Conservation (phyloP, 768 basidiomycete species). For the Cyclocybe cylindracea region DNA sequence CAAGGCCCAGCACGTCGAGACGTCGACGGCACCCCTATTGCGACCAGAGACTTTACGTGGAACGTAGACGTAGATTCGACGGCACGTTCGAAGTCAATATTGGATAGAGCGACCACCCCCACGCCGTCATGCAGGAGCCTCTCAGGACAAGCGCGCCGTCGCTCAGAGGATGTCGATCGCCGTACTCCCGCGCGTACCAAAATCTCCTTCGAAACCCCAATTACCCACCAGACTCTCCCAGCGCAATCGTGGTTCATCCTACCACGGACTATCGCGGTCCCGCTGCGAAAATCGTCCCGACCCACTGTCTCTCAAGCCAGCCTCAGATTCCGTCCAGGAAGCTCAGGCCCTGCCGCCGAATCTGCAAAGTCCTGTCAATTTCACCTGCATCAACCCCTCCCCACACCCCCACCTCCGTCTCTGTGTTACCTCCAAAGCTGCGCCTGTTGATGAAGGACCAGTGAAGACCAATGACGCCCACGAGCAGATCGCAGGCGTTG, state of each 20-base stretch:
- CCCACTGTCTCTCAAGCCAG: conserved; percentile 3
- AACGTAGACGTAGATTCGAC: conserved; percentile 17
- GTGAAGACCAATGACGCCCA: too few relatives aligned
- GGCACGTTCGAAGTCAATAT: conserved; percentile 21
- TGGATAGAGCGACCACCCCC: conserved; percentile 20
- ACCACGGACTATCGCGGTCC: conserved; percentile 9
- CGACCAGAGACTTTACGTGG: conserved; percentile 4
- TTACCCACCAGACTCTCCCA: conserved; percentile 37
- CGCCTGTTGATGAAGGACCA: too few relatives aligned
- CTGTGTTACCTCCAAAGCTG: too few relatives aligned
- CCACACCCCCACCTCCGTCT: too few relatives aligned
- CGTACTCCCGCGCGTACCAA: conserved; percentile 18
- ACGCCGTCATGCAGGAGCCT: conserved; percentile 14
- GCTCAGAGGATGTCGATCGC: conserved; percentile 20
- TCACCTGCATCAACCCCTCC: too few relatives aligned
- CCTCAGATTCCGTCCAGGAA: too few relatives aligned
- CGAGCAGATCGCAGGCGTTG: too few relatives aligned
- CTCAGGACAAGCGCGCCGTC: background rate
- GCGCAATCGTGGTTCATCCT: conserved; percentile 22
- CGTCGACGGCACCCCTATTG: conserved; percentile 1
- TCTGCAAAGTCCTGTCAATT: too few relatives aligned
- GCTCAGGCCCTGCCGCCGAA: too few relatives aligned
- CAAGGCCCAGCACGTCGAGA: conserved; percentile 8
- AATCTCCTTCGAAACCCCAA: conserved; percentile 29
- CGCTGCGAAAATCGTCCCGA: conserved; percentile 7